A percentile compares a stretch with the other conserved stretches of the same genome.
Conservation (phyloP, 2,329 filamentous ascomycete species). For the Xylaria polymorpha region DNA sequence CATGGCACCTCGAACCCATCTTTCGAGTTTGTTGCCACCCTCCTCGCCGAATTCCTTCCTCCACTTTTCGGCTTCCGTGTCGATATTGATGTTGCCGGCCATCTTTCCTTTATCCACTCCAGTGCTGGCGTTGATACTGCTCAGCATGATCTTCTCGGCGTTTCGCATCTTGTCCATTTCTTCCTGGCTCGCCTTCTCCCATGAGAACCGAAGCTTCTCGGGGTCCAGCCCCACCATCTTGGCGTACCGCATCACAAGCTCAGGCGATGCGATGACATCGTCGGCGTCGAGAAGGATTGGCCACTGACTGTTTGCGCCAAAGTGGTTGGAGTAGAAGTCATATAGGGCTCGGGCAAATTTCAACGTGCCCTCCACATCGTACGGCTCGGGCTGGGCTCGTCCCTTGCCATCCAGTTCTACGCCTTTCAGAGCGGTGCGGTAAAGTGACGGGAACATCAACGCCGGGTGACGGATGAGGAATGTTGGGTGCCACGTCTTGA, state of each 20-base stretch:
- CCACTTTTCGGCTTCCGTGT: slow-evolving; percentile 37
- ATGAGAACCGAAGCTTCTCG: slow-evolving; percentile 31
- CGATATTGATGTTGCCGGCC: slow-evolving; percentile 35
- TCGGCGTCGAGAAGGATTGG: slow-evolving; percentile 39
- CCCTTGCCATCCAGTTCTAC: slow-evolving; percentile 25
- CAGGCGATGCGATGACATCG: slow-evolving; percentile 34
- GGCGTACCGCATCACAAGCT: slow-evolving; percentile 38
- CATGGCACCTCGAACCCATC: slow-evolving; percentile 38
- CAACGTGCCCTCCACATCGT: slow-evolving; percentile 30
- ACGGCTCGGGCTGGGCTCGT: slow-evolving; percentile 26
- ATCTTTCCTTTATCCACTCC: slow-evolving; percentile 34
- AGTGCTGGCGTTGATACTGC: slow-evolving; percentile 32
- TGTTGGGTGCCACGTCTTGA: slow-evolving; percentile 37
- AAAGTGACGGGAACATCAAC: slow-evolving; percentile 37
- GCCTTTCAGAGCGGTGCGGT: slow-evolving; percentile 29
- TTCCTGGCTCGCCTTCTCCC: slow-evolving; percentile 34
- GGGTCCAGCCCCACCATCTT: slow-evolving; percentile 32
- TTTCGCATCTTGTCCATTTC: slow-evolving; percentile 9
- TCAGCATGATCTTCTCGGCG: slow-evolving; percentile 25
- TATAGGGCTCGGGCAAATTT: slow-evolving; percentile 29
- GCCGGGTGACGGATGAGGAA: slow-evolving; percentile 41
- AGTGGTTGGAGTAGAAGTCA: slow-evolving; percentile 32
- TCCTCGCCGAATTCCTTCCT: slow-evolving; percentile 38
- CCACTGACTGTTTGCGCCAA: slow-evolving; percentile 32
- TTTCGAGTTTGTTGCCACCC: slow-evolving; percentile 34